Percentiles rank a stretch among this genome's conserved stretches.
Conservation (phyloP, 306 rosid species). For the Prunus kanzakura region DNA sequence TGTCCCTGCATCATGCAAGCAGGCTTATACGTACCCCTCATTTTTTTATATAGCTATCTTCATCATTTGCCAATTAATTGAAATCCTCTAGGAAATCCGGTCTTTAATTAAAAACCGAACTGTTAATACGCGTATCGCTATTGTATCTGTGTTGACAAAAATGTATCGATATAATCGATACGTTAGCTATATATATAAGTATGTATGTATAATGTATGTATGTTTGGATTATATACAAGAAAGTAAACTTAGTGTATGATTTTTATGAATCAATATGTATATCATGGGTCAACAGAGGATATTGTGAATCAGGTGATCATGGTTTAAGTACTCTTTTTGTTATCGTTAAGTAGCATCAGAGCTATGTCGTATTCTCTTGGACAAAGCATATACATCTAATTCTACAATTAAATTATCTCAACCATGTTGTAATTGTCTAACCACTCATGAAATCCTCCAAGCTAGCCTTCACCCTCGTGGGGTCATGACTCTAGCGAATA, state of each 20-base stretch:
- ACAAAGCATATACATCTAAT: slow-evolving; percentile 21
- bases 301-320: slow-evolving; percentile 4
- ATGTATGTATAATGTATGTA: too few species aligned
- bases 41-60: neutral
- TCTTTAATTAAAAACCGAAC: too few species aligned
- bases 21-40: neutral
- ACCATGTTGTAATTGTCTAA: slow-evolving; percentile 14
- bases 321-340: neutral
- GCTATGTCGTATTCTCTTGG: slow-evolving; percentile 33
- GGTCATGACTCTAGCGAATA: neutral
- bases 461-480: neutral
- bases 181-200: too few species aligned
- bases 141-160: too few species aligned
- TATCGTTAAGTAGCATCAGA: neutral
- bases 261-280: neutral
- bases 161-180: too few species aligned
- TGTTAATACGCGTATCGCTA: too few species aligned
- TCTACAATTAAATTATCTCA: neutral
- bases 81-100: too few species aligned
- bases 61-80: neutral
- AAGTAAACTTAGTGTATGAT: too few species aligned
- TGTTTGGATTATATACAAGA: neutral
- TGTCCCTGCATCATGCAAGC: neutral
- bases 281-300: neutral
- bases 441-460: slow-evolving; percentile 10